phyloP scores from a whole-genome alignment of 108 stramenopile genomes.

The Discostella pseudostelligera region DNA sequence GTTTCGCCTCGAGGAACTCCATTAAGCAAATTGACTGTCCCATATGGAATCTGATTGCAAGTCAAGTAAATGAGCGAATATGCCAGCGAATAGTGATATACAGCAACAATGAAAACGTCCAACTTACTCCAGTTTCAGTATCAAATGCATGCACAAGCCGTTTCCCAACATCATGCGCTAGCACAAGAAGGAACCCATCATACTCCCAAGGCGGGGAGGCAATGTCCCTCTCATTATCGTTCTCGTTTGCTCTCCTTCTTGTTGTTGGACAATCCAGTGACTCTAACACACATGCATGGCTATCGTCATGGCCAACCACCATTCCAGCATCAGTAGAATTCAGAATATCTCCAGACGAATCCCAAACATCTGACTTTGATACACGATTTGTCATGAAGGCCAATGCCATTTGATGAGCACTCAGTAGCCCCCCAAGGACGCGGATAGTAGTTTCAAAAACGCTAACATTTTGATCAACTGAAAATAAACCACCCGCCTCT shows the following conservation, averaged over 20 bases:
- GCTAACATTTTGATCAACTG: conserved; percentile 79
- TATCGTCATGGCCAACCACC: conserved; percentile 15
- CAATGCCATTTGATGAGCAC: conserved; percentile 81
- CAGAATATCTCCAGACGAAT: conserved; percentile 38
- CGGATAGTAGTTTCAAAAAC: conserved; percentile 95
- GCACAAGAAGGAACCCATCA: conserved; percentile 72
- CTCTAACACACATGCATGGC: conserved; percentile 7
- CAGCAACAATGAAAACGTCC: not conserved
- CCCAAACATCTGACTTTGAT: conserved; percentile 48
- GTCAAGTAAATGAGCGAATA: not conserved
- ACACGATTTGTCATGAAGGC: conserved; percentile 52
- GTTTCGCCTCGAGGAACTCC: conserved; percentile 89
- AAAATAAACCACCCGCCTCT: conserved; percentile 61
- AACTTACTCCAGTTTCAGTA: conserved; percentile 67
- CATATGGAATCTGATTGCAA: conserved; percentile 82
- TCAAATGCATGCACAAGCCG: conserved; percentile 84
- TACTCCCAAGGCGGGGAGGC: conserved; percentile 54
- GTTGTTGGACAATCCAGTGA: conserved; percentile 7
- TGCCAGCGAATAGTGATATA: not conserved
- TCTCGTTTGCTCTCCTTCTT: not conserved
- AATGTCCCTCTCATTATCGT: not conserved
- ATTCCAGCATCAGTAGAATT: not conserved
- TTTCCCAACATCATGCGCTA: conserved; percentile 82
- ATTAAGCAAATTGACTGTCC: conserved; percentile 83
- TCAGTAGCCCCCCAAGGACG: conserved; percentile 88